Evolutionary conservation across 2,329 filamentous ascomycete genomes (phyloP).

Genomic region (Rhytidhysteron rufulum): DNA sequence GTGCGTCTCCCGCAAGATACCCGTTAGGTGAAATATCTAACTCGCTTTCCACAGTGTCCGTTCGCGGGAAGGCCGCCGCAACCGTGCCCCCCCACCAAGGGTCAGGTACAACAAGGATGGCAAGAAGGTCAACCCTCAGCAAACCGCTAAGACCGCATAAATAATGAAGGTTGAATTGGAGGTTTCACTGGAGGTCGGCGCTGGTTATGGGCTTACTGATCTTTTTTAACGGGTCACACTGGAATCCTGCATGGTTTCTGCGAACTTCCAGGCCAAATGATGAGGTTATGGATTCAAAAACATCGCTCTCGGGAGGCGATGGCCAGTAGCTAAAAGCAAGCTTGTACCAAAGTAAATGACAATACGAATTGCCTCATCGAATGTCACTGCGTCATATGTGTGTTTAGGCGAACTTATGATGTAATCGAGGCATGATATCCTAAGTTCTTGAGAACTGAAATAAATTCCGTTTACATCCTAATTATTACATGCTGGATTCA

Average conservation of each 20-base stretch:
- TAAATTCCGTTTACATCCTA: no score
- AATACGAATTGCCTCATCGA: constrained; percentile 26
- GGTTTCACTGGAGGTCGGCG: no score
- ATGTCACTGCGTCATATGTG: background rate
- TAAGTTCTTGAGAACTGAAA: no score
- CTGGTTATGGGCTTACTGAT: constrained; percentile 32
- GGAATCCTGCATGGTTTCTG: constrained; percentile 32
- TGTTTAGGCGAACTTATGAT: background rate
- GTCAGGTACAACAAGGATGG: constrained; percentile 99
- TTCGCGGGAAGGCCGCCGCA: constrained; percentile 93
- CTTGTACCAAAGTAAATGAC: constrained; percentile 32
- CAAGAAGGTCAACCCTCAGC: constrained; percentile 96
- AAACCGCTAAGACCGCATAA: constrained; percentile 59
- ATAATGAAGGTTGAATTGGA: constrained; percentile 16
- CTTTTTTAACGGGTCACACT: constrained; percentile 32
- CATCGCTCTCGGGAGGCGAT: constrained; percentile 24
- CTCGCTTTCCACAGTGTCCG: no score
- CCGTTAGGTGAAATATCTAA: no score
- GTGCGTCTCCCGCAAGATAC: constrained; percentile 80
- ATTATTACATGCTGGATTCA: constrained; percentile 1
- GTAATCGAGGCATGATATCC: background rate
- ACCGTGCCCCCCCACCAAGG: constrained; percentile 95
- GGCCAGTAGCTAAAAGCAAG: constrained; percentile 29
- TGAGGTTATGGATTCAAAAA: constrained; percentile 25
- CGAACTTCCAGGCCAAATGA: constrained; percentile 27